A percentile compares a stretch with the other conserved stretches of the same genome.
phyloP scores from a whole-genome alignment of 164 flowering plant species.

The Kingdonia uniflora region DNA sequence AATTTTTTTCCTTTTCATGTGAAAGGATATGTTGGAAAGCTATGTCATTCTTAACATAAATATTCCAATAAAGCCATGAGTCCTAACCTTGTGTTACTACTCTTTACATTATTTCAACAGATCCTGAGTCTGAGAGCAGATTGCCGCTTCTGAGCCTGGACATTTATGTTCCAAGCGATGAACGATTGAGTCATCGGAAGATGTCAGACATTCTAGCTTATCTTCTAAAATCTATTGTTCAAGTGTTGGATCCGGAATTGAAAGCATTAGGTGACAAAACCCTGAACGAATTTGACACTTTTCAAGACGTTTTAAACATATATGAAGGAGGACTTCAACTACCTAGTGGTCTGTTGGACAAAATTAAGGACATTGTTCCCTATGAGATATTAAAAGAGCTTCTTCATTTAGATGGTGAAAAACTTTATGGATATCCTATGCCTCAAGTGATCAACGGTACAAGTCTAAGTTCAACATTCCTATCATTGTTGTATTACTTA shows the following conservation, averaged over 20 bases:
- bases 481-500: background rate
- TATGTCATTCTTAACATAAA: no score
- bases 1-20: no score
- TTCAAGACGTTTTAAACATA: constrained; percentile 52
- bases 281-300: constrained; percentile 62
- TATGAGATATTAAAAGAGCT: constrained; percentile 69
- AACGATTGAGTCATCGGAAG: constrained; percentile 60
- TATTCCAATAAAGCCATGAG: no score
- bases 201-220: constrained; percentile 78
- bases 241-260: constrained; percentile 52
- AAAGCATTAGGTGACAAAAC: constrained; percentile 44
- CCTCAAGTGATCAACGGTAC: constrained; percentile 65
- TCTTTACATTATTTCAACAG: constrained; percentile 21
- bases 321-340: constrained; percentile 59
- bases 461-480: no score
- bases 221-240: constrained; percentile 54
- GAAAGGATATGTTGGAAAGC: no score
- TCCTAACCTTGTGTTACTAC: background rate
- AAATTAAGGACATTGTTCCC: constrained; percentile 38
- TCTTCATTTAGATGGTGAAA: constrained; percentile 55
- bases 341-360: constrained; percentile 20
- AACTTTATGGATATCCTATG: constrained; percentile 48
- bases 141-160: constrained; percentile 52
- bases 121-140: constrained; percentile 54
- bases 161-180: constrained; percentile 88